A percentile compares a stretch with the other conserved stretches of the same genome.
Conservation (phyloP, 1,284 basidiomycete genomes). For the Pyrrhoderma noxium region DNA sequence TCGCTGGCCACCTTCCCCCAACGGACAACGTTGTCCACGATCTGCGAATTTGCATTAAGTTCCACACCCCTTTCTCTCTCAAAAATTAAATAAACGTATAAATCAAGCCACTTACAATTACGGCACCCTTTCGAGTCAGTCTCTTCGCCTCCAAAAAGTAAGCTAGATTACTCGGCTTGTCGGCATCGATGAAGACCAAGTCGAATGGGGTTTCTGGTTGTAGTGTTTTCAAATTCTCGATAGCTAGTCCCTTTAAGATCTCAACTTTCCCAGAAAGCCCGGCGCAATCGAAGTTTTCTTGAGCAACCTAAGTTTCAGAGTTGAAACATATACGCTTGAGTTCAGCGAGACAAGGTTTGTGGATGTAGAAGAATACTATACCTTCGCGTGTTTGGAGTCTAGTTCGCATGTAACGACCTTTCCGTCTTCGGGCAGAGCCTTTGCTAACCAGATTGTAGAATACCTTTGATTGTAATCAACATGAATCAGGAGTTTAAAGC, state of each 20-base stretch:
- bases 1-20: constrained; percentile 39
- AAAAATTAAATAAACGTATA: no score
- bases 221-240: constrained; percentile 22
- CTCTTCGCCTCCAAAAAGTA: constrained; percentile 26
- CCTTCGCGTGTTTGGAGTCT: constrained; percentile 40
- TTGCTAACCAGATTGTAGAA: constrained; percentile 54
- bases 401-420: constrained; percentile 46
- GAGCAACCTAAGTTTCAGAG: constrained; percentile 22
- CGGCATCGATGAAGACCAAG: constrained; percentile 28
- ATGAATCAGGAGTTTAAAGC: neutral
- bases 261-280: constrained; percentile 23
- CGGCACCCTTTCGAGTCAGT: constrained; percentile 22
- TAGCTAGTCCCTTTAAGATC: constrained; percentile 25
- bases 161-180: constrained; percentile 23
- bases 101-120: constrained; percentile 21
- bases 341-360: no score
- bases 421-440: constrained; percentile 48
- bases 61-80: neutral
- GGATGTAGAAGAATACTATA: constrained; percentile 22
- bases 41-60: constrained; percentile 26
- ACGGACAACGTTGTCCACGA: constrained; percentile 58
- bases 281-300: constrained; percentile 23
- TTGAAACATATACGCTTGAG: no score
- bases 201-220: constrained; percentile 24
- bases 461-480: constrained; percentile 32